These are phyloP conservation scores for Dryas octopetala DNA, from an alignment of 306 rosid genomes.

Conservation along the genomic window DNA sequence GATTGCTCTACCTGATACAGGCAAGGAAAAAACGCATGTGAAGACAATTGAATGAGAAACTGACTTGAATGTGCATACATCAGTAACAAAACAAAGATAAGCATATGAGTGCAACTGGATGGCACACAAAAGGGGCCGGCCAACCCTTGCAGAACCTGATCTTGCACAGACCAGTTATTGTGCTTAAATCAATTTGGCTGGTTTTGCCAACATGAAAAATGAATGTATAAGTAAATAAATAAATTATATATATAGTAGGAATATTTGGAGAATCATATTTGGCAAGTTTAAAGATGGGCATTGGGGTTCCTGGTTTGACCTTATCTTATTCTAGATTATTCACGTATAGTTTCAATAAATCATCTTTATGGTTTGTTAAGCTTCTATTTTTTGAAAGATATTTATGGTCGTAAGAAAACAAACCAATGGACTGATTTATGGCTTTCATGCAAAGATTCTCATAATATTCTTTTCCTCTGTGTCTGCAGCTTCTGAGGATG, in stretches of 20 bases:
- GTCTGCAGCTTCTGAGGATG: slow-evolving; percentile 73
- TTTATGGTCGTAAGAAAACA: slow-evolving; percentile 21
- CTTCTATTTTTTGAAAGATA: background rate
- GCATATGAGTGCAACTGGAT: background rate
- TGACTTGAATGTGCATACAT: background rate
- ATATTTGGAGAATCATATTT: background rate
- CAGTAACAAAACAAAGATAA: no score
- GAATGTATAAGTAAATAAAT: background rate
- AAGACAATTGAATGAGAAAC: slow-evolving; percentile 14
- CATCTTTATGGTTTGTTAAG: background rate
- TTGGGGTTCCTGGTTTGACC: background rate
- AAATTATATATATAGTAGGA: background rate
- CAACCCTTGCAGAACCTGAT: background rate
- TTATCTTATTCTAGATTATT: no score
- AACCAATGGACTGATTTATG: slow-evolving; percentile 95
- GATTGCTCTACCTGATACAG: slow-evolving; percentile 79
- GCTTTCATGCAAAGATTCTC: slow-evolving; percentile 99
- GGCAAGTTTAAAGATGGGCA: background rate
- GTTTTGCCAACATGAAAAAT: background rate
- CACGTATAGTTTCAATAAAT: no score
- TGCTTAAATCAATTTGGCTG: background rate
- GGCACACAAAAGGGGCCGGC: background rate
- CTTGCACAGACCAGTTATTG: background rate
- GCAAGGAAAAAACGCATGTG: background rate
- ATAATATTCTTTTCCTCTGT: slow-evolving; percentile 83